phyloP scores from a whole-genome alignment of 306 rosid species.

The Fagus sylvatica region DNA sequence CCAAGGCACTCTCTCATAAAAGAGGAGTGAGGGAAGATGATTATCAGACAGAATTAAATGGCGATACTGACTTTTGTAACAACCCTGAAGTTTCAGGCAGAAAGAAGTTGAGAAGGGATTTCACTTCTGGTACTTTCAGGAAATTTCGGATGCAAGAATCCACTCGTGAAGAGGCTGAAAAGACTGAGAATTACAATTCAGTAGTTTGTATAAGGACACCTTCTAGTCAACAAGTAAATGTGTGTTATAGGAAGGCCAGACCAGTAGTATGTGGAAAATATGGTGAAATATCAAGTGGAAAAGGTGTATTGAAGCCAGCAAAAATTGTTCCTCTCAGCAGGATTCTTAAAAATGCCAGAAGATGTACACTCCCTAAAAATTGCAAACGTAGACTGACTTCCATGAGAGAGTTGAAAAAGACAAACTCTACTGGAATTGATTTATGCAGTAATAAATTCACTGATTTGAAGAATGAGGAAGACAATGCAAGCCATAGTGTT shows the following conservation, averaged over 20 bases:
- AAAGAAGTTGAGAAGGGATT: slow-evolving; percentile 43
- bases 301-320: slow-evolving; percentile 42
- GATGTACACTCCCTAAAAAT: slow-evolving; percentile 35
- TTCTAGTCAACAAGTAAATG: slow-evolving; percentile 30
- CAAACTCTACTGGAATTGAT: slow-evolving; percentile 18
- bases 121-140: slow-evolving; percentile 25
- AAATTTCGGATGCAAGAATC: slow-evolving; percentile 29
- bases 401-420: slow-evolving; percentile 35
- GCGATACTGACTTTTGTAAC: slow-evolving; percentile 30
- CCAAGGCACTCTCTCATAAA: slow-evolving; percentile 34
- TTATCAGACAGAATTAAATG: slow-evolving; percentile 28
- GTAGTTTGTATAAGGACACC: slow-evolving; percentile 18
- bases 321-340: slow-evolving; percentile 57
- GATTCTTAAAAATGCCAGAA: slow-evolving; percentile 48
- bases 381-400: slow-evolving; percentile 27
- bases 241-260: slow-evolving; percentile 36
- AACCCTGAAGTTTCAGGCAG: slow-evolving; percentile 33
- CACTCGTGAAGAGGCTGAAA: slow-evolving; percentile 27
- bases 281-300: slow-evolving; percentile 53
- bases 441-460: slow-evolving; percentile 19
- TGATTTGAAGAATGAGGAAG: slow-evolving; percentile 30
- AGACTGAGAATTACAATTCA: slow-evolving; percentile 13
- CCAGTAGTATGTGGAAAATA: slow-evolving; percentile 59
- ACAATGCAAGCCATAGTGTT: slow-evolving; percentile 15
- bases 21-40: slow-evolving; percentile 29